phyloP scores from a whole-genome alignment of 345 rosid species.

The Hibiscus trionum region DNA sequence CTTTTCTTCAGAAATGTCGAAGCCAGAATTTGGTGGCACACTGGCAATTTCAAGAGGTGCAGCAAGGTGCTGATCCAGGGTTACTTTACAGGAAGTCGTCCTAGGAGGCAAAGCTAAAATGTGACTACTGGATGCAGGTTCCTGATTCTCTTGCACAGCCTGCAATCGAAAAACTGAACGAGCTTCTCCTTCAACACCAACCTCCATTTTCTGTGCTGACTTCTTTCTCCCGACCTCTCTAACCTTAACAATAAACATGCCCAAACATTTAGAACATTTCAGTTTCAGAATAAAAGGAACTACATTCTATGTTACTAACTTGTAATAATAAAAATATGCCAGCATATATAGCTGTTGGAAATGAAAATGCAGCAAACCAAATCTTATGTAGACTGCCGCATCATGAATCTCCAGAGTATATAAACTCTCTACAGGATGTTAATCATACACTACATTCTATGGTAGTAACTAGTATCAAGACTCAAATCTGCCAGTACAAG shows the following conservation, averaged over 20 bases:
- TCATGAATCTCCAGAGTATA: neutral
- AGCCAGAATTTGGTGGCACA: neutral
- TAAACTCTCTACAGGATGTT: neutral
- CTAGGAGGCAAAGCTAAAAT: slow-evolving; percentile 1
- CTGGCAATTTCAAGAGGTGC: slow-evolving; percentile 6
- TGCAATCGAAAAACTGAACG: slow-evolving; percentile 6
- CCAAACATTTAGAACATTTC: neutral
- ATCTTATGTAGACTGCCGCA: neutral
- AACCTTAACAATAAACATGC: slow-evolving; percentile 11
- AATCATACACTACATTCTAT: no score
- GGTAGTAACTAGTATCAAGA: no score
- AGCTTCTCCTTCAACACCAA: slow-evolving; percentile 12
- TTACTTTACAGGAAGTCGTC: neutral
- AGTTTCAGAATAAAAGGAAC: neutral
- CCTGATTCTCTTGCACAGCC: slow-evolving; percentile 12
- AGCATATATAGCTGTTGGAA: neutral
- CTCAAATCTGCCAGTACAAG: neutral
- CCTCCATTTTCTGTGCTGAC: slow-evolving; percentile 6
- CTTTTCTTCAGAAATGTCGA: slow-evolving; percentile 11
- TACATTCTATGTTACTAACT: neutral
- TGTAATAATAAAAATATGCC: neutral
- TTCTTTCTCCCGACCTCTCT: slow-evolving; percentile 15
- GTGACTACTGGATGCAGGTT: slow-evolving; percentile 4
- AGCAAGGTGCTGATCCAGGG: slow-evolving; percentile 6
- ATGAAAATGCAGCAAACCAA: neutral